Evolutionary conservation across 2,329 filamentous ascomycete genomes (phyloP).

Genomic region (Zymoseptoria pseudotritici): DNA sequence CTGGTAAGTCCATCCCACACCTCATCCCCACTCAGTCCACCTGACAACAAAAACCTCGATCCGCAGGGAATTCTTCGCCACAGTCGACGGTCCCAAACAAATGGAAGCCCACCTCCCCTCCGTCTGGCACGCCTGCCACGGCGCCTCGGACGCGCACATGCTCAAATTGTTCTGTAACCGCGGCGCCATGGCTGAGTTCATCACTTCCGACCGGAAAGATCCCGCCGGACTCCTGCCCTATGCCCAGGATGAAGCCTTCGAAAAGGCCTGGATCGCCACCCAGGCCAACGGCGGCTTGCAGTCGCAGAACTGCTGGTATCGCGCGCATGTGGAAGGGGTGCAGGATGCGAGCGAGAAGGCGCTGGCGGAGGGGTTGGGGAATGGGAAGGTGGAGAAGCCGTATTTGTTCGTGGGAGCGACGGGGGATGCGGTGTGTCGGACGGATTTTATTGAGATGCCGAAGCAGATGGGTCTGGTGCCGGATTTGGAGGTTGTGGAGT

Average conservation of each 20-base stretch:
- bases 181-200: conserved; percentile 29
- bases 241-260: conserved; percentile 26
- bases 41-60: too few relatives aligned
- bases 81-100: conserved; percentile 33
- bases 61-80: conserved; percentile 12
- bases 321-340: conserved; percentile 19
- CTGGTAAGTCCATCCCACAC: conserved; percentile 27
- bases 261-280: conserved; percentile 30
- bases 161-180: conserved; percentile 32
- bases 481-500: conserved; percentile 12
- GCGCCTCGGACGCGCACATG: conserved; percentile 19
- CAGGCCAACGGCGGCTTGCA: conserved; percentile 28
- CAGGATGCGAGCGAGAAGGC: conserved; percentile 19
- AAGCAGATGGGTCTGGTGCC: conserved; percentile 18
- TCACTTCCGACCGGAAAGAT: conserved; percentile 16
- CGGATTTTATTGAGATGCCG: conserved; percentile 12
- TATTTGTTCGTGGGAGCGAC: conserved; percentile 30
- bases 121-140: conserved; percentile 20
- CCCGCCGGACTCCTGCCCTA: conserved; percentile 27
- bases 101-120: conserved; percentile 23
- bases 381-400: conserved; percentile 26
- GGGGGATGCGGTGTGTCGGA: conserved; percentile 20
- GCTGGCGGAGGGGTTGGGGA: conserved; percentile 15
- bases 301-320: conserved; percentile 32
- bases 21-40: too few relatives aligned